Base-by-base conservation (phyloP, 2,329 filamentous ascomycete genomes). In the Acephala macrosclerotiorum region DNA sequence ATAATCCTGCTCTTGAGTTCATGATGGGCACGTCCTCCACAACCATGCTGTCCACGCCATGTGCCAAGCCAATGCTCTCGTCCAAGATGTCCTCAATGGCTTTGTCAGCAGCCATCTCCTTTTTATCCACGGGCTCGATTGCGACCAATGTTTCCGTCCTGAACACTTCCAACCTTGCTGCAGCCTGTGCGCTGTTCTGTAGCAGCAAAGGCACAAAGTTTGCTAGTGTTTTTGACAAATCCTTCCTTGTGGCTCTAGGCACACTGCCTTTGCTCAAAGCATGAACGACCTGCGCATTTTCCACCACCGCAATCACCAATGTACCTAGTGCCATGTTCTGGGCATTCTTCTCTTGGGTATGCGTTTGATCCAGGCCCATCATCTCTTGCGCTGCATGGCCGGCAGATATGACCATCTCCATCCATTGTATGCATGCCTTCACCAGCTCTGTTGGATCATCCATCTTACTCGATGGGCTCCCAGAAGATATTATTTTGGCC, bases 1-100 rank as follows among this genome's bases (percentile, higher is more conserved):
- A 97, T 63, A 97, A 82, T 5, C 92, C 94, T 60, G 92, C 91
- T 76, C 93, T 87, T 3, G 93, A 92, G 70, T 92, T 93, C 57
- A 90, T 82, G 35, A 88, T 82, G 3, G 91, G 91, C 11, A 94
- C 79, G 58, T 96, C 92, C 29, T 86, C 81, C 11, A 89, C 79
- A 66, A 79, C 72, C 60, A 77, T 72, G 62, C 66, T 73, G 14
- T 77, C 75, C 56, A 75, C 71, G 6, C 70, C 85, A 45, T 88
- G 76, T 0, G 82, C 85, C 63, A 89, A 81, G 4, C 82, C 85
- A 63, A 89, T 81, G 4, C 83, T 81, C 25, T 85, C 84, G 72
- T 88, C 86, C 26, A 89, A 77, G 38, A 89, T 77, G 53, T 88
- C 85, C 65, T 88, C 83, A 68, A 89, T 85, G 25, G 83, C 81